Evolutionary conservation across 2,329 filamentous ascomycete genomes (phyloP), one percentile per base, ranked within the genome.

Genomic region (Dothistroma septosporum): DNA sequence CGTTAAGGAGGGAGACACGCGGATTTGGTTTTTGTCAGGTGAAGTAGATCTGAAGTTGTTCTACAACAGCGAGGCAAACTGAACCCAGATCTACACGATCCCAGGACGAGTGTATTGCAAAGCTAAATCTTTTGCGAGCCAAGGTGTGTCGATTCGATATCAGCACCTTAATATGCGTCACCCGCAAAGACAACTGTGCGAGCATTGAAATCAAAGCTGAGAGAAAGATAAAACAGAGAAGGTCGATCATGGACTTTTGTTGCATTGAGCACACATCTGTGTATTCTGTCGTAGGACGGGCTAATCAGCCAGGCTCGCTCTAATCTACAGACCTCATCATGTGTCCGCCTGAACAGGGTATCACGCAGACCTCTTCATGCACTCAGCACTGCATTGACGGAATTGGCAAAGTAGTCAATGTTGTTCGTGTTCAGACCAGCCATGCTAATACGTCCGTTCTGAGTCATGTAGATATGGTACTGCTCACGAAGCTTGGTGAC

Each of bases 381-480:
- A 19, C 84, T 79, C 28, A 97, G 91, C 33, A 93, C 90, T 76
- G 88, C 89, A 74, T 97, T 89, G 12, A 97, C 85, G 0, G 93
- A 91, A 76, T 89, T 87, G 53, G 92, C 94, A 71, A 97, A 90
- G 78, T 97, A 96, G 58, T 96, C 91, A 61, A 97, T 83, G 74
- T 97, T 99, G 72, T 87, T 80, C 28, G 90, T 89, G 77, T 97
- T 97, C 67, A 97, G 79, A n/a, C 94, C 94, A 5, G 94, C 94
- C 93, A 99, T 97, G 74, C 90, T 95, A 77, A 97, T 96, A 53
- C 94, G 89, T 22, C 94, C 94, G 73, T 99, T 99, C 85, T 97
- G 97, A 67, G 93, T 97, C 80, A 93, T 92, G 79, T 94, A 94
- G 57, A 94, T 82, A 75, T 94, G 90, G 61, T 82, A 85, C 55